Percentiles rank a stretch among this genome's conserved stretches.
These are phyloP conservation scores for Panicum hallii DNA, from an alignment of 202 grass and related monocot species.

Conservation along the genomic window DNA sequence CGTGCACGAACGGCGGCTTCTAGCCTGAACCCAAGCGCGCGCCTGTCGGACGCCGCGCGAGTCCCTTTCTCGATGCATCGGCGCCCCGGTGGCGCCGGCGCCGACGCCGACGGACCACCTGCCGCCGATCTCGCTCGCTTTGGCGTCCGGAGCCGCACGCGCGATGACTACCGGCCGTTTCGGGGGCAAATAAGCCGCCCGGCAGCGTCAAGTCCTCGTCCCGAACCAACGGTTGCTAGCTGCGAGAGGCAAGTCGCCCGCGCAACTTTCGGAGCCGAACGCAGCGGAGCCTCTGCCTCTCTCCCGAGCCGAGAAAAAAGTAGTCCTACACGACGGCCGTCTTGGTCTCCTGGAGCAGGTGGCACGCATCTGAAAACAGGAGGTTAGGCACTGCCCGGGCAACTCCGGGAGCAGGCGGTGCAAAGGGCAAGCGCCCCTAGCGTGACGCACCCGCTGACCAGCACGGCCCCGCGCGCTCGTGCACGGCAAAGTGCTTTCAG, in stretches of 20 bases:
- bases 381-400: too few relatives aligned
- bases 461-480: neutral
- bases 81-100: too few relatives aligned
- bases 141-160: too few relatives aligned
- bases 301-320: too few relatives aligned
- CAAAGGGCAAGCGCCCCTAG: neutral
- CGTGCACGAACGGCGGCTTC: neutral
- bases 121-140: too few relatives aligned
- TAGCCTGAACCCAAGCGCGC: neutral
- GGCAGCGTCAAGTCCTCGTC: neutral
- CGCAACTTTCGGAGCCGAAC: neutral
- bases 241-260: neutral
- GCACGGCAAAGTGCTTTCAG: neutral
- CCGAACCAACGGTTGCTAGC: neutral
- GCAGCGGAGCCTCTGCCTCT: too few relatives aligned
- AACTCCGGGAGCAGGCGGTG: neutral
- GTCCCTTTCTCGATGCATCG: too few relatives aligned
- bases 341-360: too few relatives aligned
- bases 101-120: neutral
- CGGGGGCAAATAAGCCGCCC: neutral
- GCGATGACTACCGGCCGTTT: too few relatives aligned
- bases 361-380: neutral
- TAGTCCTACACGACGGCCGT: too few relatives aligned
- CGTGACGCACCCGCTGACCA: slow-evolving; percentile 23
- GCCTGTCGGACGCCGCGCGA: neutral